phyloP scores from a whole-genome alignment of 2,329 filamentous ascomycete species.

The Bipolaris bicolor region DNA sequence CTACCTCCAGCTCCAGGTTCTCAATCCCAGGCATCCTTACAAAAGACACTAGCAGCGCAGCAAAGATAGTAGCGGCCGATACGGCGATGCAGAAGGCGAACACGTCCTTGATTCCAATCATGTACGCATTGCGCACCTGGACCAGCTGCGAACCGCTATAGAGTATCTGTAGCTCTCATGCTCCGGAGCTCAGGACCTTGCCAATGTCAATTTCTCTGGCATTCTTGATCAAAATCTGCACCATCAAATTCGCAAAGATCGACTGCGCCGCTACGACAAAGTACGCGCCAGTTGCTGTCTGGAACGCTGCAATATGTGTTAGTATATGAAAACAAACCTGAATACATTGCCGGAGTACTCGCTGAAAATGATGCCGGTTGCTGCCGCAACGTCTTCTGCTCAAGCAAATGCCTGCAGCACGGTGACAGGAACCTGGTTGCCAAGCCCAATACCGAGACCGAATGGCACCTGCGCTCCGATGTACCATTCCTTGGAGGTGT shows the following conservation, averaged over 20 bases:
- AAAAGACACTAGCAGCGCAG: no score
- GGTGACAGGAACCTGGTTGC: neutral
- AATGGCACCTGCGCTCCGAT: neutral
- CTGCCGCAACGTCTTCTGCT: neutral
- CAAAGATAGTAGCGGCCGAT: no score
- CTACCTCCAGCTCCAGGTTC: no score
- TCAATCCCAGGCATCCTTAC: no score
- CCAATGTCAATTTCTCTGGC: neutral
- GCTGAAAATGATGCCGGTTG: neutral
- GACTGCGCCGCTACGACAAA: neutral
- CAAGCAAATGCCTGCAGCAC: neutral
- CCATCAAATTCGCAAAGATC: neutral
- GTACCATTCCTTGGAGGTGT: neutral
- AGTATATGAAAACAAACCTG: neutral
- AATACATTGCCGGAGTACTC: neutral
- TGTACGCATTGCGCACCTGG: neutral
- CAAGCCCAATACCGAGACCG: neutral
- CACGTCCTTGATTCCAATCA: neutral
- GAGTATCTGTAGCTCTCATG: neutral
- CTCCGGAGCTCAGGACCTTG: neutral
- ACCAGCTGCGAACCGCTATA: neutral
- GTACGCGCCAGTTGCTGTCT: neutral
- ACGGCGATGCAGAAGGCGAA: neutral
- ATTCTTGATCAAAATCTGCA: neutral
- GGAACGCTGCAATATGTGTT: neutral